Conservation (phyloP, 83 land plant species). For the Diphasiastrum complanatum region DNA sequence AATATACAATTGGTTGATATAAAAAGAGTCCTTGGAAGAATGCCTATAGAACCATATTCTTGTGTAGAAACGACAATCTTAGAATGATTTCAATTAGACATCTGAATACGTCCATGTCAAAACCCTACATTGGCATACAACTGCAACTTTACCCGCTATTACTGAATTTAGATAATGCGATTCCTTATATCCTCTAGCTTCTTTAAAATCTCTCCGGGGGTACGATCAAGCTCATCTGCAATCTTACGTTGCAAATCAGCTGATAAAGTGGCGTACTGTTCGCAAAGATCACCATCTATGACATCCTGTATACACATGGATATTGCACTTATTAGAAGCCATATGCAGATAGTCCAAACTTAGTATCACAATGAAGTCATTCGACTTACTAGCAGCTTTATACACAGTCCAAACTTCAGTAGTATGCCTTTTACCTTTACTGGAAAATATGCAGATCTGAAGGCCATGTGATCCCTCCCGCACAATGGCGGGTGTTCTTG, state of each 20-base stretch:
- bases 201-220: constrained; percentile 90
- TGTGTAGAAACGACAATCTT: too few relatives aligned
- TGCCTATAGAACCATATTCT: too few relatives aligned
- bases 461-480: constrained; percentile 95
- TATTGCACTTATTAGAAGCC: too few relatives aligned
- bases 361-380: background rate
- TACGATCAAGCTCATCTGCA: constrained; percentile 94
- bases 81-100: too few relatives aligned
- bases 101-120: too few relatives aligned
- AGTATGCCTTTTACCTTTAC: constrained; percentile 91
- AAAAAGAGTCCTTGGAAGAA: too few relatives aligned
- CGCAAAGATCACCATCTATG: constrained; percentile 98
- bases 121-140: too few relatives aligned
- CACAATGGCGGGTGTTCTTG: constrained; percentile 96
- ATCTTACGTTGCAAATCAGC: constrained; percentile 91
- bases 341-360: too few relatives aligned
- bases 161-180: constrained; percentile 76
- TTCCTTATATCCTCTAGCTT: constrained; percentile 92
- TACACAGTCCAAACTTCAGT: too few relatives aligned
- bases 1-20: too few relatives aligned
- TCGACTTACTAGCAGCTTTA: background rate
- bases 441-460: constrained; percentile 88
- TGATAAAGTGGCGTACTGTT: constrained; percentile 79
- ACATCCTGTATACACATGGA: constrained; percentile 66
- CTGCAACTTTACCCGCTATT: too few relatives aligned